Evolutionary conservation across 257 asterid genomes (phyloP).

Genomic region (Solanum bulbocastanum): DNA sequence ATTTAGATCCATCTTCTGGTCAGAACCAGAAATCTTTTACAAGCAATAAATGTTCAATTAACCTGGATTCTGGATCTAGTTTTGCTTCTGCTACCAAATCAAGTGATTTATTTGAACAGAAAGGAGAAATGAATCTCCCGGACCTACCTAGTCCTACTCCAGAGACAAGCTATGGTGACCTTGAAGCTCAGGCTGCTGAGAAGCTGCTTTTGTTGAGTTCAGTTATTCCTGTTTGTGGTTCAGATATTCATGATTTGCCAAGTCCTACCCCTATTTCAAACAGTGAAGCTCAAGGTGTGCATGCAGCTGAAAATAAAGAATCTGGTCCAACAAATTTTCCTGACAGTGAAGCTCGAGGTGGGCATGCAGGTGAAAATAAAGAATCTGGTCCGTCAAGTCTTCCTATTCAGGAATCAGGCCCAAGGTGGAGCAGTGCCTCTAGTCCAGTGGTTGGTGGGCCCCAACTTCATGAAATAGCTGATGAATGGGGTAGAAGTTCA

Average conservation of each 20-base stretch:
- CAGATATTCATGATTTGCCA: slow-evolving; percentile 12
- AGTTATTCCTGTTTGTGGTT: slow-evolving; percentile 10
- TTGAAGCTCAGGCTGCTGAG: slow-evolving; percentile 20
- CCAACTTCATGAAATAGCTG: slow-evolving; percentile 41
- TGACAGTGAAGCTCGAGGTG: slow-evolving; percentile 24
- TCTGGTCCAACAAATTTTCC: slow-evolving; percentile 16
- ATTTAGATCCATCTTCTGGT: slow-evolving; percentile 16
- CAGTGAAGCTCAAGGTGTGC: slow-evolving; percentile 24
- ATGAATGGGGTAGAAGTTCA: slow-evolving; percentile 23
- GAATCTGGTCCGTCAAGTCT: slow-evolving; percentile 21
- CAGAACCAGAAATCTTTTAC: slow-evolving; percentile 5
- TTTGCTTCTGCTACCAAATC: slow-evolving; percentile 15
- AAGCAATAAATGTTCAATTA: slow-evolving; percentile 9
- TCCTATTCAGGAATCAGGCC: slow-evolving; percentile 33
- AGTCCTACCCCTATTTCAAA: slow-evolving; percentile 30
- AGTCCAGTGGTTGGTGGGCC: slow-evolving; percentile 26
- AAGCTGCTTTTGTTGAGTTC: slow-evolving; percentile 10
- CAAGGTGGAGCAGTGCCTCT: slow-evolving; percentile 33
- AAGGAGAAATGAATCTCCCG: slow-evolving; percentile 1
- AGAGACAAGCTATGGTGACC: slow-evolving; percentile 8
- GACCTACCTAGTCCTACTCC: slow-evolving; percentile 24
- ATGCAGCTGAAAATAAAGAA: slow-evolving; percentile 29
- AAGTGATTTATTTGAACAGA: slow-evolving; percentile 11
- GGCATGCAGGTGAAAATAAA: slow-evolving; percentile 28
- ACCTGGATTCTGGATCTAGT: slow-evolving; percentile 7